Percentiles rank a stretch among this genome's conserved stretches.
phyloP scores from a whole-genome alignment of 164 flowering plant species.

The Berberis vulgaris region DNA sequence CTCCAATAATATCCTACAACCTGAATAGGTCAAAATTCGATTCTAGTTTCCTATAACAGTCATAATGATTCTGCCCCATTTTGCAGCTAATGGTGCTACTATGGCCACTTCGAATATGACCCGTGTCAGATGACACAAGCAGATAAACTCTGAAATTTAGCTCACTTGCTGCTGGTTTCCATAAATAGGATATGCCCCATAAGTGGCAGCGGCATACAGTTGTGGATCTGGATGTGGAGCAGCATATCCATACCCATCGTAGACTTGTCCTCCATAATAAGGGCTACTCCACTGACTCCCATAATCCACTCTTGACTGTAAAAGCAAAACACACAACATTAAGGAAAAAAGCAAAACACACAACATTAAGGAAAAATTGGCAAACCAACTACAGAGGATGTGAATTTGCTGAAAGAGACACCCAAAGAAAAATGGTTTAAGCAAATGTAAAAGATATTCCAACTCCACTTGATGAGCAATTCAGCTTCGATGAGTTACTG shows the following conservation, averaged over 20 bases:
- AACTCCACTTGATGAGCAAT: too few species aligned
- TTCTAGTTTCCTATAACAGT: background rate
- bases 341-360: background rate
- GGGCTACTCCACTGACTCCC: constrained; percentile 66
- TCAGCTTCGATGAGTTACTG: background rate
- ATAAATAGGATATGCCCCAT: constrained; percentile 72
- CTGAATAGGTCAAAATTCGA: background rate
- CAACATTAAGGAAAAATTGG: background rate
- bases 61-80: background rate
- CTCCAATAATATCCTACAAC: too few species aligned
- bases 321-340: background rate
- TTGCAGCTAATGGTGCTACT: too few species aligned
- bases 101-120: too few species aligned
- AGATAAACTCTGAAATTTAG: constrained; percentile 21
- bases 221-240: constrained; percentile 60
- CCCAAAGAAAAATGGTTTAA: too few species aligned
- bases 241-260: constrained; percentile 75
- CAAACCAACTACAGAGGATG: too few species aligned
- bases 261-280: constrained; percentile 67
- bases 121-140: constrained; percentile 4
- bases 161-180: constrained; percentile 86
- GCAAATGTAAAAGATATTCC: too few species aligned
- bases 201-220: constrained; percentile 66
- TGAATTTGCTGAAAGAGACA: too few species aligned
- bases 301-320: constrained; percentile 56